phyloP scores from a whole-genome alignment of 1,284 basidiomycete species.

The Hypsizygus ulmarius region DNA sequence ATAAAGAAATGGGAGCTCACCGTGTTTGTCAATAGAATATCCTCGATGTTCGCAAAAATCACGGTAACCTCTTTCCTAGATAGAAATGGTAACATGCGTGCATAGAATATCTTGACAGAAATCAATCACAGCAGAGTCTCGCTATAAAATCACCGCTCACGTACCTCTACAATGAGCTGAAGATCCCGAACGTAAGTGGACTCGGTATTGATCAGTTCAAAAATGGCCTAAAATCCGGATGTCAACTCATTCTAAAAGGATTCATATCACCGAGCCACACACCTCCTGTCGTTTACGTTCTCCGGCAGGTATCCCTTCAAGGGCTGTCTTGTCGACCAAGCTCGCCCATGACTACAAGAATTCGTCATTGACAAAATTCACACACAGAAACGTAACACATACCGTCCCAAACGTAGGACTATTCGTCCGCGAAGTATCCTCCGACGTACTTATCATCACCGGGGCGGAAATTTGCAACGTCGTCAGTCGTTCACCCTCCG shows the following conservation, averaged over 20 bases:
- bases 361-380: conserved; percentile 2
- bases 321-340: conserved; percentile 77
- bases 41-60: conserved; percentile 93
- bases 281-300: conserved; percentile 90
- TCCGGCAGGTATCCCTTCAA: conserved; percentile 70
- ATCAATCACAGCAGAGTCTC: neutral
- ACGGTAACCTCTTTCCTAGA: conserved; percentile 77
- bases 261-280: conserved; percentile 13
- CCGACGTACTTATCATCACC: conserved; percentile 37
- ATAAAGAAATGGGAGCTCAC: conserved; percentile 37
- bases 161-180: conserved; percentile 85
- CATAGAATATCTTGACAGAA: conserved; percentile 68
- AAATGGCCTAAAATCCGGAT: conserved; percentile 60
- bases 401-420: conserved; percentile 70
- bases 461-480: conserved; percentile 57
- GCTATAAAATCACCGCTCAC: neutral
- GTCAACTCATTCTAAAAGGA: neutral
- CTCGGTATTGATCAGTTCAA: conserved; percentile 90
- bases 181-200: conserved; percentile 84
- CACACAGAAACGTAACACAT: conserved; percentile 27
- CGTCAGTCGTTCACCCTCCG: conserved; percentile 29
- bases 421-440: conserved; percentile 35
- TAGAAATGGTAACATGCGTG: conserved; percentile 70
- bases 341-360: conserved; percentile 82
- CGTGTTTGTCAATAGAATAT: conserved; percentile 84